These are phyloP conservation scores for Xerophyta viscosa DNA, from an alignment of 106 monocot genomes.

Conservation along the genomic window DNA sequence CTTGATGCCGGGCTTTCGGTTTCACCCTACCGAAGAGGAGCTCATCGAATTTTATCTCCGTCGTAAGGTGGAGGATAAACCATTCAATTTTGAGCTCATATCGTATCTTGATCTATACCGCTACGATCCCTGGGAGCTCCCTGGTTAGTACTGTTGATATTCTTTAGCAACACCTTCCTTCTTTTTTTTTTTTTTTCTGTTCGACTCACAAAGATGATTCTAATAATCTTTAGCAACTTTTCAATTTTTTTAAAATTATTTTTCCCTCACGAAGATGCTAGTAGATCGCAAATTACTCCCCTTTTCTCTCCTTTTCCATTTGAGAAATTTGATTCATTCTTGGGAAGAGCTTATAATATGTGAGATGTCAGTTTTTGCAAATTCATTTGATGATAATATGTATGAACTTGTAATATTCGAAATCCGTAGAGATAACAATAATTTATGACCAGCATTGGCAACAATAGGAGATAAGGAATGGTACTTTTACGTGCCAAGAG, in stretches of 20 bases:
- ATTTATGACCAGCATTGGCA: conserved; percentile 26
- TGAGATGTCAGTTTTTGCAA: too few species aligned
- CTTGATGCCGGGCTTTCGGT: conserved; percentile 56
- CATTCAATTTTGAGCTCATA: conserved; percentile 50
- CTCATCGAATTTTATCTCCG: conserved; percentile 57
- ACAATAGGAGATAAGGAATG: conserved; percentile 50
- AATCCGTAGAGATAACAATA: not conserved
- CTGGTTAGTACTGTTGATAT: conserved; percentile 27
- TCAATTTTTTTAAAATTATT: not conserved
- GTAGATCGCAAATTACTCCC: too few species aligned
- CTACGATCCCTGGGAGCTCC: conserved; percentile 60
- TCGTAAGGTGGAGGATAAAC: conserved; percentile 39
- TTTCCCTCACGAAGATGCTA: too few species aligned
- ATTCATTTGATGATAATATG: too few species aligned
- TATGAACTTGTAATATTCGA: too few species aligned
- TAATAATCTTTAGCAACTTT: not conserved
- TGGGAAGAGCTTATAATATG: too few species aligned
- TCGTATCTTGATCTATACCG: too few species aligned
- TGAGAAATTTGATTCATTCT: too few species aligned
- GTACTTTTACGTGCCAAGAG: conserved; percentile 54
- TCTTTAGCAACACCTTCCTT: too few species aligned
- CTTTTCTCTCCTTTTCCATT: too few species aligned
- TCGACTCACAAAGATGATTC: too few species aligned
- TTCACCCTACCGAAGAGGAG: conserved; percentile 55
- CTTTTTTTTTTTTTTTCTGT: not conserved